These are phyloP conservation scores for Hawksworthiomyces lignivorus DNA, from an alignment of 2,329 filamentous ascomycete species.

Conservation along the genomic window DNA sequence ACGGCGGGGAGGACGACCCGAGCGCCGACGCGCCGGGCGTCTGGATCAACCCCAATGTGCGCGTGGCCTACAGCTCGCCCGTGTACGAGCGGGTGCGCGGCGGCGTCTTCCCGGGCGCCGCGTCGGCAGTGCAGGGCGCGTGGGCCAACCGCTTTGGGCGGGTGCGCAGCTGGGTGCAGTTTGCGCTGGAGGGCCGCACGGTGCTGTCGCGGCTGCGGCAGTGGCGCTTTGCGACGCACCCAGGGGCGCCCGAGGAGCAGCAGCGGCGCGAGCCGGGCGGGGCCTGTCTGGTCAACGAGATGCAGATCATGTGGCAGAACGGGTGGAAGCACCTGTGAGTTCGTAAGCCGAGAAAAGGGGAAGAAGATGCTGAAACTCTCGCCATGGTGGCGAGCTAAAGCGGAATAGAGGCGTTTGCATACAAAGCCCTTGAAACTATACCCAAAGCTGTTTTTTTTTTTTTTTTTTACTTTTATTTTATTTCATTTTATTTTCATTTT, in stretches of 20 bases:
- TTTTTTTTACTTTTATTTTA: too few species aligned
- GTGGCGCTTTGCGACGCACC: slow-evolving; percentile 30
- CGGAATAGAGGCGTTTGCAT: too few species aligned
- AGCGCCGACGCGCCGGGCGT: slow-evolving; percentile 38
- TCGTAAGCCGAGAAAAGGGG: too few species aligned
- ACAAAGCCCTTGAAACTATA: too few species aligned
- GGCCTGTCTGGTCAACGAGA: slow-evolving; percentile 50
- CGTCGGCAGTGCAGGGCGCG: slow-evolving; percentile 42
- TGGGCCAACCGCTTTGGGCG: slow-evolving; percentile 52
- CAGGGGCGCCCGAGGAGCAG: slow-evolving; percentile 20
- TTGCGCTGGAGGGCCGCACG: slow-evolving; percentile 27
- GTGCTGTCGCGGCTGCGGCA: slow-evolving; percentile 33
- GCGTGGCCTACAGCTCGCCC: slow-evolving; percentile 53
- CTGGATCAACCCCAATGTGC: slow-evolving; percentile 61
- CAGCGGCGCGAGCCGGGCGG: slow-evolving; percentile 36
- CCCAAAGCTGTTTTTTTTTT: too few species aligned
- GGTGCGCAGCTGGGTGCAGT: slow-evolving; percentile 33
- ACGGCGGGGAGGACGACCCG: not conserved
- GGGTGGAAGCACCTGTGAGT: slow-evolving; percentile 50
- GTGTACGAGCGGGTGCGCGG: slow-evolving; percentile 45
- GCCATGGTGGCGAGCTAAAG: too few species aligned
- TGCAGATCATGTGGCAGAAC: slow-evolving; percentile 51
- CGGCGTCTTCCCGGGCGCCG: slow-evolving; percentile 37
- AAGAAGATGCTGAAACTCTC: too few species aligned
- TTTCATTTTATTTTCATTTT: too few species aligned